Evolutionary conservation across 129 eudicot species (phyloP), one percentile per base, ranked within the genome.

Genomic region (Oenanthe sinensis): DNA sequence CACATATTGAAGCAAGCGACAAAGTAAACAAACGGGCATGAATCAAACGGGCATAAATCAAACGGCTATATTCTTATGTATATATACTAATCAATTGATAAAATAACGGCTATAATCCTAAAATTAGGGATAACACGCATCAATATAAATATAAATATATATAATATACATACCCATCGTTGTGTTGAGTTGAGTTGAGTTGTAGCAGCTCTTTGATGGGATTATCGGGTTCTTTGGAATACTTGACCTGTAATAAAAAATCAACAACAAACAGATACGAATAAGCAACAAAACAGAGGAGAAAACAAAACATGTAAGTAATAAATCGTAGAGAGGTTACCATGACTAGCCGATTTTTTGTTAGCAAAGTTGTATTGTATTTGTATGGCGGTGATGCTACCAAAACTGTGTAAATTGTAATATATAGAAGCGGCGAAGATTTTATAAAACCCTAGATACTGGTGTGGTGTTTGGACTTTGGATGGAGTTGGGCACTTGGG

Each of bases 201-300:
- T 37, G 40, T n/a, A n/a, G n/a, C n/a, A n/a, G n/a, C n/a, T n/a
- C n/a, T n/a, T n/a, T n/a, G n/a, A n/a, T 73, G 10, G 55, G 54
- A 24, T 73, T 73, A 73, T 73, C 76, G 28, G 76, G 76, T 44
- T 73, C 76, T n/a, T 73, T 44, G 8, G 76, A 73, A 2, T 73
- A 73, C 76, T 73, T 44, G 14, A 73, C 76, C 76, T 72, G 19
- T 8, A 0, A 22, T n/a, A n/a, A n/a, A n/a, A 22, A n/a, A 3
- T 1, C 14, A 72, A 22, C 50, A 72, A 43, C 36, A 72, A n/a
- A 72, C 28, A 13, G 7, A 20, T 19, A 43, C 4, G 19, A 37
- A 36, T 37, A 7, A 37, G 28, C 9, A 19, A 3, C 8, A 17
- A 0, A 12, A 16, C 11, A 55, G 63, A 55, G 26, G n/a, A 10